These are phyloP conservation scores for Pseudogymnoascus sp. DNA, from an alignment of 2,329 filamentous ascomycete species.

Conservation along the genomic window DNA sequence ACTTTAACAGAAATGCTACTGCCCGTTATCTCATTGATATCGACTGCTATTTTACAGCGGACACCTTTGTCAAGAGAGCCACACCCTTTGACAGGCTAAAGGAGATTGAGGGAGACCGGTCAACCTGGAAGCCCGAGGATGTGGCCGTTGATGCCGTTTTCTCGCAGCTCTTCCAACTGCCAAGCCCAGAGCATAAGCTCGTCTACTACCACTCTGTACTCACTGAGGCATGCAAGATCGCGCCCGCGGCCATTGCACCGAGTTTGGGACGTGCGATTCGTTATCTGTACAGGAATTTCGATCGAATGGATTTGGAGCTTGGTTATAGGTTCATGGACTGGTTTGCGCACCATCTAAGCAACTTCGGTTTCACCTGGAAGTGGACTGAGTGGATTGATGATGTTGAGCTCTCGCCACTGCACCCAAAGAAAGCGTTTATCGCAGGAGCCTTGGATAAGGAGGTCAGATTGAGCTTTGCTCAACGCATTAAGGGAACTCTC, in stretches of 20 bases:
- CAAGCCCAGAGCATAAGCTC: constrained; percentile 80
- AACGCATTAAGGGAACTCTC: constrained; percentile 88
- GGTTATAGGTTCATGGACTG: constrained; percentile 86
- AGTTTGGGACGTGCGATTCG: constrained; percentile 89
- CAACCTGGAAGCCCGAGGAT: constrained; percentile 96
- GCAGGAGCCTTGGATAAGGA: constrained; percentile 88
- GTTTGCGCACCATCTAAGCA: constrained; percentile 96
- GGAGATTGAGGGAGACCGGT: constrained; percentile 53
- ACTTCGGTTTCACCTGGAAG: constrained; percentile 99
- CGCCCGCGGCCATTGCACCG: constrained; percentile 90
- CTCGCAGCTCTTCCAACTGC: constrained; percentile 85
- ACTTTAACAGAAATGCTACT: constrained; percentile 83
- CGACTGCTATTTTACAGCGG: constrained; percentile 85
- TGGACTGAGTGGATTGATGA: constrained; percentile 97
- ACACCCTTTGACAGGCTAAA: constrained; percentile 86
- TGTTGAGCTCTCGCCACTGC: constrained; percentile 63
- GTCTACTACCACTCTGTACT: constrained; percentile 95
- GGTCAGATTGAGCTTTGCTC: constrained; percentile 90
- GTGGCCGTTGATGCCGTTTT: constrained; percentile 96
- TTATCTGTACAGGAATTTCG: constrained; percentile 75
- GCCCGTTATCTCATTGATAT: constrained; percentile 88
- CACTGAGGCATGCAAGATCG: constrained; percentile 92
- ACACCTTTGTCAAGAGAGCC: constrained; percentile 87
- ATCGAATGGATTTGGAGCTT: constrained; percentile 79
- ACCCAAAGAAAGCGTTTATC: constrained; percentile 92